phyloP scores from a whole-genome alignment of 129 eudicot species.

The Artemisia tridentata region DNA sequence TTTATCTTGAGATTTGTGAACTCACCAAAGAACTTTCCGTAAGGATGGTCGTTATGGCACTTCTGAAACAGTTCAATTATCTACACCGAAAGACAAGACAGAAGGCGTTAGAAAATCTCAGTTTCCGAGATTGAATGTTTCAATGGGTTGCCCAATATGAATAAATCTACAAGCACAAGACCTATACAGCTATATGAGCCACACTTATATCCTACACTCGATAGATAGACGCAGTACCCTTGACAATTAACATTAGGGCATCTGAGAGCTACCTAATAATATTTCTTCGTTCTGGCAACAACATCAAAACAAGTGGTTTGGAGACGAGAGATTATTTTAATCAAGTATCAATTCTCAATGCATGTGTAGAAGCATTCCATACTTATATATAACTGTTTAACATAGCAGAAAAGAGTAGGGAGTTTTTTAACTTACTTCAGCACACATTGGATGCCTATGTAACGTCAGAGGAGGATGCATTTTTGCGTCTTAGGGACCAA shows the following conservation, averaged over 20 bases:
- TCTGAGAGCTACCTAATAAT: no score
- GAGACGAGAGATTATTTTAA: no score
- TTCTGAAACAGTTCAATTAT: slow-evolving; percentile 74
- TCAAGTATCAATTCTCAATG: no score
- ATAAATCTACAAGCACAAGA: background rate
- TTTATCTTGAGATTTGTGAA: slow-evolving; percentile 81
- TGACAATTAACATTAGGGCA: no score
- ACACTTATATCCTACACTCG: no score
- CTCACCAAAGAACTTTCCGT: slow-evolving; percentile 69
- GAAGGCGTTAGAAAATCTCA: background rate
- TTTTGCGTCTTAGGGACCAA: slow-evolving; percentile 6
- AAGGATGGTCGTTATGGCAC: slow-evolving; percentile 72
- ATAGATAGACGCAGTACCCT: no score
- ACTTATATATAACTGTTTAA: background rate
- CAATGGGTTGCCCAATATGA: background rate
- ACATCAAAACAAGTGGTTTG: no score
- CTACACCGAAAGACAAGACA: slow-evolving; percentile 35
- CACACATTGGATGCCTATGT: slow-evolving; percentile 87
- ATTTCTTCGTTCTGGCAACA: no score
- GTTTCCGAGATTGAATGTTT: background rate
- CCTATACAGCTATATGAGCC: background rate
- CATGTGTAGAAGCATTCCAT: background rate
- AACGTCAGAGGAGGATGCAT: slow-evolving; percentile 81
- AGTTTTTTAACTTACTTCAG: slow-evolving; percentile 55
- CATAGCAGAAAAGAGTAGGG: background rate